Evolutionary conservation across 306 rosid species (phyloP), one percentile per base, ranked within the genome.

Genomic region (Erythrophleum fordii): DNA sequence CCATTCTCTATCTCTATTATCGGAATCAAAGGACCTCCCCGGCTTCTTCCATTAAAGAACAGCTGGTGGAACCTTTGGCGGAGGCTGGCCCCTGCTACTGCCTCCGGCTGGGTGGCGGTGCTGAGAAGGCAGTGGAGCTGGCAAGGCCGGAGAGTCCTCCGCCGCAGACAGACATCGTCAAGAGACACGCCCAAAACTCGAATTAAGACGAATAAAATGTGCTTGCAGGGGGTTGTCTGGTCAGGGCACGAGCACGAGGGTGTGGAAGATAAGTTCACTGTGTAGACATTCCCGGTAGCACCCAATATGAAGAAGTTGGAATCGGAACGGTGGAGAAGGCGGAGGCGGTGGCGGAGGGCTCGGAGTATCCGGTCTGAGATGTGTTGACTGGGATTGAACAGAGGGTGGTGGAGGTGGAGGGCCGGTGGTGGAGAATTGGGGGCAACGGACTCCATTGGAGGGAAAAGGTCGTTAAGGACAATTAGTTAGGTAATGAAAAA

Each of bases 231-330:
- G 0, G 85, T 85, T 11, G 89, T 76, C 2, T 83, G 97, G 77
- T 93, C 97, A 0, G 99, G 98, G 87, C 99, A 96, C 8, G 92
- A 86, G 91, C 99, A 96, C 0, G 89, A 81, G 4, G 92, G 98
- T 1, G 83, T 73, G 34, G 78, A 26, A 46, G 94, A 81, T 35
- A 91, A 18, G 69, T 74, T 76, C 10, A 93, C 97, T 0, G 90
- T 83, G 88, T 92, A 95, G 10, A 95, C 98, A 65, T 96, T 96
- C 0, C 97, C 93, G 7, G 97, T 91, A 85, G 97, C 91, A 3
- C 97, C 98, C 44, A 90, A 55, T 68, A 93, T 79, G 83, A 87
- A 96, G 93, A 96, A 93, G 13, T 77, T 83, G 76, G 94, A 72
- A 16, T 81, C 83, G 3, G 87, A 37, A 39, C 93, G 98, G 91